Evolutionary conservation across 2,329 filamentous ascomycete species (phyloP).

Genomic region (Penicillium olsonii): DNA sequence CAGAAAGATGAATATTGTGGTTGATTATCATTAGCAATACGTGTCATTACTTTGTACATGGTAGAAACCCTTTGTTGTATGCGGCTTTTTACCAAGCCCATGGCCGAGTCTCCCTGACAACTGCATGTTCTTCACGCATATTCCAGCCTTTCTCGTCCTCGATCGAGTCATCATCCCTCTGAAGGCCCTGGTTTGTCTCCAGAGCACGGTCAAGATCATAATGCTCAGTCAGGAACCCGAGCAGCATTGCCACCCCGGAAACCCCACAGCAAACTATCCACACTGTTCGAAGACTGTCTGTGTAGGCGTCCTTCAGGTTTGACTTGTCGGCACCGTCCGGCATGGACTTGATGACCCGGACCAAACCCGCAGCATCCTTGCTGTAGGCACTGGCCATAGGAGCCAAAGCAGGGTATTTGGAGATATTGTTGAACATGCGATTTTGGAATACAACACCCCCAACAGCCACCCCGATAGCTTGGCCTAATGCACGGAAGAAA

Average conservation of each 20-base stretch:
- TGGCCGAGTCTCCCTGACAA: constrained; percentile 8
- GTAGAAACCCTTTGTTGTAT: neutral
- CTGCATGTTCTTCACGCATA: constrained; percentile 1
- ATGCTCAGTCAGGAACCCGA: constrained; percentile 55
- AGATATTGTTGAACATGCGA: constrained; percentile 55
- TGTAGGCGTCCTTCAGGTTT: constrained; percentile 55
- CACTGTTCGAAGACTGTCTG: constrained; percentile 56
- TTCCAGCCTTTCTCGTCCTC: constrained; percentile 20
- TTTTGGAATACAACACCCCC: constrained; percentile 72
- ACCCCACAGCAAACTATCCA: constrained; percentile 60
- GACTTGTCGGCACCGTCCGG: constrained; percentile 42
- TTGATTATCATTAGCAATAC: constrained; percentile 3
- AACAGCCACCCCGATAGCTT: constrained; percentile 66
- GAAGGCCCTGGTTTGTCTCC: constrained; percentile 25
- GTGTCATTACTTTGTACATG: constrained; percentile 11
- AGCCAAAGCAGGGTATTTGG: constrained; percentile 51
- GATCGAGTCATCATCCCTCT: constrained; percentile 7
- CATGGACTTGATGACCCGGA: constrained; percentile 60
- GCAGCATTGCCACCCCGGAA: constrained; percentile 52
- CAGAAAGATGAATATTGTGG: neutral
- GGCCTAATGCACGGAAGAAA: constrained; percentile 67
- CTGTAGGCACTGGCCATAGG: constrained; percentile 53
- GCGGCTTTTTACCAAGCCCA: constrained; percentile 12
- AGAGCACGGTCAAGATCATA: constrained; percentile 48
- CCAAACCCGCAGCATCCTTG: constrained; percentile 60